phyloP scores from a whole-genome alignment of 2,329 filamentous ascomycete species.

The Scedosporium boydii region DNA sequence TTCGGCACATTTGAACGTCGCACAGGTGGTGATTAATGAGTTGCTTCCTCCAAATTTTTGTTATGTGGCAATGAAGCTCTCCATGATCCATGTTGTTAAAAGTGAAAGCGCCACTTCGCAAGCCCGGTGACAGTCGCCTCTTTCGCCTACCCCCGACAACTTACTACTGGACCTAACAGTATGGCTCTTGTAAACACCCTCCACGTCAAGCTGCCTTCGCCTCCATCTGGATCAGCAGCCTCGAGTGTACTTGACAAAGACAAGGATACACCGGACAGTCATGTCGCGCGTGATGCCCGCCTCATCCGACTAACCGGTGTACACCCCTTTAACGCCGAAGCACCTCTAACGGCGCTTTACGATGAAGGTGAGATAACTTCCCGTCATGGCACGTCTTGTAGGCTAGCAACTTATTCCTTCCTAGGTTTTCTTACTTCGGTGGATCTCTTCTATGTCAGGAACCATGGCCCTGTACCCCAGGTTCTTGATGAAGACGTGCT shows the following conservation, averaged over 20 bases:
- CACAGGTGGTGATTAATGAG: too few relatives aligned
- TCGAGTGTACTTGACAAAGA: constrained; percentile 5
- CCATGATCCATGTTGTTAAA: too few relatives aligned
- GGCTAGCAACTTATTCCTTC: not conserved
- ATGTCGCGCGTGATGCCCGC: constrained; percentile 70
- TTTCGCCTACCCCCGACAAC: not conserved
- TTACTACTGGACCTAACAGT: not conserved
- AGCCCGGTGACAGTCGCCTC: too few relatives aligned
- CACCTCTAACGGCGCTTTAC: constrained; percentile 69
- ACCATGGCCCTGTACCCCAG: constrained; percentile 74
- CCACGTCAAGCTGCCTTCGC: not conserved
- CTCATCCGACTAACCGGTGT: constrained; percentile 80
- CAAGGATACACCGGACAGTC: constrained; percentile 60
- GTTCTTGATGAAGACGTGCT: constrained; percentile 63
- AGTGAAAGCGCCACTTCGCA: too few relatives aligned
- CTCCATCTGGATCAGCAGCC: not conserved
- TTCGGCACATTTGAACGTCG: too few relatives aligned
- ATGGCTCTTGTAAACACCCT: not conserved
- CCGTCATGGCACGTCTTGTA: not conserved
- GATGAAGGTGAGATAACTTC: constrained; percentile 33
- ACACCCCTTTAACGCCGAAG: constrained; percentile 86
- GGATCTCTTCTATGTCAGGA: constrained; percentile 84
- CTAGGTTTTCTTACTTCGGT: constrained; percentile 77
- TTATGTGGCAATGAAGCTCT: too few relatives aligned
- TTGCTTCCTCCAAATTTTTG: too few relatives aligned